Percentiles rank a stretch among this genome's conserved stretches.
phyloP scores from a whole-genome alignment of 306 rosid genomes.

The Rosa chinensis region DNA sequence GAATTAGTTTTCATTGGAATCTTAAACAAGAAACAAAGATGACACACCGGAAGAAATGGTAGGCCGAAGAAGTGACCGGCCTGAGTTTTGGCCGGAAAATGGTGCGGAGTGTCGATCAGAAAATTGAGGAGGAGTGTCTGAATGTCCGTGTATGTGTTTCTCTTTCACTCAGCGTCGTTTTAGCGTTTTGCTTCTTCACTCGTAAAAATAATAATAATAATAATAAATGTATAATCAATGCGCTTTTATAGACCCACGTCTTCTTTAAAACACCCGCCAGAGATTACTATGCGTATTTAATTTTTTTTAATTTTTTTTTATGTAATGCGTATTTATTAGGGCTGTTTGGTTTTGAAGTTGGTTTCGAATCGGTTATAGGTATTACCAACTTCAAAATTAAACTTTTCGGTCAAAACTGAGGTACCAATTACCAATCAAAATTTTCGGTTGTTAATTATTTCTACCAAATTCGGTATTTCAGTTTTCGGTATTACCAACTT shows the following conservation, averaged over 20 bases:
- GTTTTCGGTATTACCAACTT: no score
- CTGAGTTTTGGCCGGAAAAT: neutral
- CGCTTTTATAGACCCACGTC: neutral
- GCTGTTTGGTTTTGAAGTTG: no score
- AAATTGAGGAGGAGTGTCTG: neutral
- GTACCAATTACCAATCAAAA: no score
- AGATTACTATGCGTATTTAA: neutral
- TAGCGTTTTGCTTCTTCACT: neutral
- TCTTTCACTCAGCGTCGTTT: neutral
- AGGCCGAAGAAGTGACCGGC: neutral
- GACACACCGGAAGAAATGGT: neutral
- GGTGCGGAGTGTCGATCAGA: neutral
- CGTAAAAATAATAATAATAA: neutral
- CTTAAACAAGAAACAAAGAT: neutral
- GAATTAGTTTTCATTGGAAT: neutral
- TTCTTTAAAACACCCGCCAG: slow-evolving; percentile 19
- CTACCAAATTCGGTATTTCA: no score
- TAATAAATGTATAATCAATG: neutral
- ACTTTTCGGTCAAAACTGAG: no score
- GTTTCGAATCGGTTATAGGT: no score
- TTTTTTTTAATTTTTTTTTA: no score
- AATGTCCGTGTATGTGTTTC: neutral
- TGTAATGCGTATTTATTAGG: no score
- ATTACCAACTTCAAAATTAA: no score
- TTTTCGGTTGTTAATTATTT: no score